Evolutionary conservation across 148 eudicot genomes (phyloP), one percentile per base, ranked within the genome.

Genomic region (Pouteria glomerata): DNA sequence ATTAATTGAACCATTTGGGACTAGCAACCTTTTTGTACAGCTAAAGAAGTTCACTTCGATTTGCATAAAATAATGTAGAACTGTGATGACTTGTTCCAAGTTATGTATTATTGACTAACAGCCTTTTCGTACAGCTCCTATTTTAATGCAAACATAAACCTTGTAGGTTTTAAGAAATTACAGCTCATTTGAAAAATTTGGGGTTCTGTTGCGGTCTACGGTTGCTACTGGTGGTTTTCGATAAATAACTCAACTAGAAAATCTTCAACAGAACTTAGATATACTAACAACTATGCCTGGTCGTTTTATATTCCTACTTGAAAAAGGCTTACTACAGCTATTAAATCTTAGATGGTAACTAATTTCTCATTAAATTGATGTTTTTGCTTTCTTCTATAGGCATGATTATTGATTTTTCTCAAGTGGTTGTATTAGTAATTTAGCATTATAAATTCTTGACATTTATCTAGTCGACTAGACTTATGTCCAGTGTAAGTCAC

Each of bases 211-310:
- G 81, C 91, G 97, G 57, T 95, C 98, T 67, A 88, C 89, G 88
- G 91, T 95, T 67, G 96, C 89, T 14, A 95, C 98, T 50, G 98
- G 98, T 69, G 98, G 97, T 64, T 95, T 95, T 68, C 83, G 90
- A 63, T 97, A 91, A 80, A 80, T 56, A 79, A 95, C 98, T 53
- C 98, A 95, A 79, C 68, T 88, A 78, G 97, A 95, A 82, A 89
- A 77, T 82, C 98, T 95, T 70, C 85, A 85, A 59, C 88, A 89
- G 82, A 88, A 85, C 63, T 74, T 95, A 70, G 98, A 95, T 84
- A 90, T 95, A 79, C 73, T 95, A 31, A 91, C 91, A 67, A 97
- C 83, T 50, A 95, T 97, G 34, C 98, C 97, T 57, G 98, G 98
- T 56, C 90, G 98, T 27, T 90, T 95, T 72, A 86, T 79, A 82